Conservation (phyloP, 371 early-diverging fungal species). For the Lichtheimia ramosa region DNA sequence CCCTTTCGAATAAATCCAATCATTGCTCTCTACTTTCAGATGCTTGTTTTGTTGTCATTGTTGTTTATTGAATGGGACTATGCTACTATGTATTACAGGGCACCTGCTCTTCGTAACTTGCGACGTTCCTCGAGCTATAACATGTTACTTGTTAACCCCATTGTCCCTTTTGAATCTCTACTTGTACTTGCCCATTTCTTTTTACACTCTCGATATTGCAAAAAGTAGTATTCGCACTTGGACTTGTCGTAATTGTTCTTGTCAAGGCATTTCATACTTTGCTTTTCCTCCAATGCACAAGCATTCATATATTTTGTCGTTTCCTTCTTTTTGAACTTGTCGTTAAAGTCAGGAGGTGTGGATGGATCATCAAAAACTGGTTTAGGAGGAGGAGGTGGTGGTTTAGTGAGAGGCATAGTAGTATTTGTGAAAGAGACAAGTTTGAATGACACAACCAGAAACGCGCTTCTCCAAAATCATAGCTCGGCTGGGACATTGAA, state of each 20-base stretch:
- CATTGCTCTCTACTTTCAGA: slow-evolving; percentile 6
- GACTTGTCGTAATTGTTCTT: slow-evolving; percentile 61
- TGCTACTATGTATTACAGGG: slow-evolving; percentile 18
- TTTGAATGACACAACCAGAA: too few species aligned
- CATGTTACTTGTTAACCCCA: too few species aligned
- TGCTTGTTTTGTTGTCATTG: background rate
- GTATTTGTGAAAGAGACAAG: too few species aligned
- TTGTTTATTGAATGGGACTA: background rate
- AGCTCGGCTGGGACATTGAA: too few species aligned
- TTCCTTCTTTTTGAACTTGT: slow-evolving; percentile 52
- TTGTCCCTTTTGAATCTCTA: too few species aligned
- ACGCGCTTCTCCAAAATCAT: too few species aligned
- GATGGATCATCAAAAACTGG: slow-evolving; percentile 48
- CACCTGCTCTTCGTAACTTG: slow-evolving; percentile 34
- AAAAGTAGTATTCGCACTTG: slow-evolving; percentile 59
- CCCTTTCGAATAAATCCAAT: background rate
- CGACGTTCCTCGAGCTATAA: slow-evolving; percentile 45
- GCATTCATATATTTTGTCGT: slow-evolving; percentile 67
- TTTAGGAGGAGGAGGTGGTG: slow-evolving; percentile 49
- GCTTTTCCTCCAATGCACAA: slow-evolving; percentile 60
- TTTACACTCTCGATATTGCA: slow-evolving; percentile 68
- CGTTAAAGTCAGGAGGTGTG: slow-evolving; percentile 54
- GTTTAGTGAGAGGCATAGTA: slow-evolving; percentile 49
- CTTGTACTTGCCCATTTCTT: slow-evolving; percentile 59
- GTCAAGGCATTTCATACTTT: slow-evolving; percentile 65